These are phyloP conservation scores for Aleurites moluccanus DNA, from an alignment of 441 rosid genomes.

Conservation along the genomic window DNA sequence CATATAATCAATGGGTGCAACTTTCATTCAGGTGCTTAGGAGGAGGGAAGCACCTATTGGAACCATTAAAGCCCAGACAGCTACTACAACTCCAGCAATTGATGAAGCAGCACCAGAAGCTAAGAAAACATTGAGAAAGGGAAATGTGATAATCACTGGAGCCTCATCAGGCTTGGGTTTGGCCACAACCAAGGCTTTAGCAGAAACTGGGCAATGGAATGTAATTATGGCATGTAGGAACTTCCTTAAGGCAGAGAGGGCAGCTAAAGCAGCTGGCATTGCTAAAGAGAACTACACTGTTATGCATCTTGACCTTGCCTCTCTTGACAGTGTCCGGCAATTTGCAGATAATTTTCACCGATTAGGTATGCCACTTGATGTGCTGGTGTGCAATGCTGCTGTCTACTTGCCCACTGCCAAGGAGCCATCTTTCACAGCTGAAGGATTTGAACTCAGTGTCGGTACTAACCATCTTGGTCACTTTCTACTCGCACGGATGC, in stretches of 20 bases:
- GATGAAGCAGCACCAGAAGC: conserved; percentile 46
- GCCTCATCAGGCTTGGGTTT: conserved; percentile 87
- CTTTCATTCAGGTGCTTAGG: conserved; percentile 38
- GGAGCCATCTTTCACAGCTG: conserved; percentile 84
- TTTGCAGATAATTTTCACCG: conserved; percentile 59
- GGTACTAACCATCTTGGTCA: conserved; percentile 96
- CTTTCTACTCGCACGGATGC: conserved; percentile 65
- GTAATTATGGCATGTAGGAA: conserved; percentile 86
- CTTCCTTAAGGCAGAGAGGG: conserved; percentile 87
- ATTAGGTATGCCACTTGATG: conserved; percentile 60
- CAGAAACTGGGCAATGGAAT: conserved; percentile 80
- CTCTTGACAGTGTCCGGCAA: conserved; percentile 76
- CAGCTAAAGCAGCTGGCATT: conserved; percentile 75
- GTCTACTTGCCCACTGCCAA: conserved; percentile 83
- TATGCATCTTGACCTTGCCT: conserved; percentile 88
- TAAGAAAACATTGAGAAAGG: conserved; percentile 72
- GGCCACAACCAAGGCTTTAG: conserved; percentile 74
- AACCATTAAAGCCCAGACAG: conserved; percentile 53
- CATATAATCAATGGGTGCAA: neutral
- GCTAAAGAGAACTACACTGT: conserved; percentile 70
- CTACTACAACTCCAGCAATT: conserved; percentile 50
- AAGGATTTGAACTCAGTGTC: conserved; percentile 86
- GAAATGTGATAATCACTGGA: conserved; percentile 71
- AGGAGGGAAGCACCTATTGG: conserved; percentile 32
- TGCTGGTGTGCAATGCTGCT: conserved; percentile 84